These are phyloP conservation scores for Ophiostoma himal-ulmi DNA, from an alignment of 2,329 filamentous ascomycete genomes.

Conservation along the genomic window DNA sequence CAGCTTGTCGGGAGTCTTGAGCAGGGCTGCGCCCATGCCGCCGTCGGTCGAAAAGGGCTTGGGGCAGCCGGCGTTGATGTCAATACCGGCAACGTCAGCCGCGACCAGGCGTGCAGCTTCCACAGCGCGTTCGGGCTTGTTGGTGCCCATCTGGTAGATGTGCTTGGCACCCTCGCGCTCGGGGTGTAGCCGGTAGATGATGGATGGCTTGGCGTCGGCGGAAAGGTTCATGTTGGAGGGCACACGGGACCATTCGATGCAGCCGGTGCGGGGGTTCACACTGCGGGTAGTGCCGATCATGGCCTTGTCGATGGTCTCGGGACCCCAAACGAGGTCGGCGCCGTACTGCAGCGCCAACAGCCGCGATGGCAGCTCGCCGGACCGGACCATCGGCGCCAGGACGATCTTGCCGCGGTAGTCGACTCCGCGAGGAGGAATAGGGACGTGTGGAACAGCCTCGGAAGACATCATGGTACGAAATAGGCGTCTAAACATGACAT, in stretches of 20 bases:
- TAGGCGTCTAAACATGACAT: conserved; percentile 27
- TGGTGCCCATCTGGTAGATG: conserved; percentile 89
- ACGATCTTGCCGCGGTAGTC: conserved; percentile 93
- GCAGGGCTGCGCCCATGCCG: conserved; percentile 90
- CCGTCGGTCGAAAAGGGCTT: conserved; percentile 92
- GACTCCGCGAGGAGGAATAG: conserved; percentile 81
- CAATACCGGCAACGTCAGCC: conserved; percentile 83
- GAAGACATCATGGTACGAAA: conserved; percentile 53
- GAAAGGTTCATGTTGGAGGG: conserved; percentile 63
- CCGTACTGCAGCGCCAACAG: conserved; percentile 88
- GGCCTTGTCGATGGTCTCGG: conserved; percentile 87
- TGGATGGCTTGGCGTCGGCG: conserved; percentile 52
- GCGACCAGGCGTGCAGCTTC: conserved; percentile 79
- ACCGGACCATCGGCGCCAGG: conserved; percentile 94
- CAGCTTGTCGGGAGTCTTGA: conserved; percentile 77
- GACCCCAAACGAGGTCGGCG: conserved; percentile 95
- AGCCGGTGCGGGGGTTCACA: conserved; percentile 68
- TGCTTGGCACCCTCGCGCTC: conserved; percentile 66
- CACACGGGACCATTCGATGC: conserved; percentile 76
- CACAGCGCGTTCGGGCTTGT: conserved; percentile 75
- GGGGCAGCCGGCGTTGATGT: conserved; percentile 96
- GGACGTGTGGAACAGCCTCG: conserved; percentile 58
- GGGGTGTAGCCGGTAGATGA: conserved; percentile 82
- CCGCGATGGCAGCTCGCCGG: conserved; percentile 88
- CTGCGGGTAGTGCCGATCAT: conserved; percentile 81